Conservation (phyloP, 2,329 filamentous ascomycete genomes). For the Phyllosticta citrichinensis region DNA sequence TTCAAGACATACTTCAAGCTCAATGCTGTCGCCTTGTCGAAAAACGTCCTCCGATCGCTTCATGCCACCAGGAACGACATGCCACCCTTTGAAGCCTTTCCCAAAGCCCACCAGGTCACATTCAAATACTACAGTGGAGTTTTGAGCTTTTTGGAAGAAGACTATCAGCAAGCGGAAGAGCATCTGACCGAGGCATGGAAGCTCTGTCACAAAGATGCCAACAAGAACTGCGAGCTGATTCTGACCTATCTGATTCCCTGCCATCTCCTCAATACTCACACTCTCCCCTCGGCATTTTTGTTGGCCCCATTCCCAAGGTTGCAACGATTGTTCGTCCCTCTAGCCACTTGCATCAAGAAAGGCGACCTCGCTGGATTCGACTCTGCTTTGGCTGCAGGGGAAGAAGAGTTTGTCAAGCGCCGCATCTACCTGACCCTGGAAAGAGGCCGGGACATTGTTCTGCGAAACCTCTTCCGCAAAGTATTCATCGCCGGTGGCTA, state of each 20-base stretch:
- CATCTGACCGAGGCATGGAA: slow-evolving; percentile 71
- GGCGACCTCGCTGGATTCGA: slow-evolving; percentile 82
- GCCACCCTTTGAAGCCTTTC: slow-evolving; percentile 68
- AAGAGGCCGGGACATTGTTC: slow-evolving; percentile 77
- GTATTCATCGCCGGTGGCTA: slow-evolving; percentile 81
- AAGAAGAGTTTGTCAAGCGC: slow-evolving; percentile 86
- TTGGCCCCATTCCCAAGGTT: slow-evolving; percentile 67
- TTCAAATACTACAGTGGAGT: slow-evolving; percentile 96
- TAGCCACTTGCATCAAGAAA: slow-evolving; percentile 67
- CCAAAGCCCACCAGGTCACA: slow-evolving; percentile 82
- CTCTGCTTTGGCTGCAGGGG: slow-evolving; percentile 64
- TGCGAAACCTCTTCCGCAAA: slow-evolving; percentile 85
- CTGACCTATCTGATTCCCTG: slow-evolving; percentile 92
- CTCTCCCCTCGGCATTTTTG: slow-evolving; percentile 62
- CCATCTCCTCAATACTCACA: slow-evolving; percentile 77
- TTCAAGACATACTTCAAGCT: slow-evolving; percentile 99
- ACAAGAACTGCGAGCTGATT: slow-evolving; percentile 74
- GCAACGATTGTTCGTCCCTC: slow-evolving; percentile 65
- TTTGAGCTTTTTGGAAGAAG: slow-evolving; percentile 87
- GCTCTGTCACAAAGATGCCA: slow-evolving; percentile 64
- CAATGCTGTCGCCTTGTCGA: slow-evolving; percentile 78
- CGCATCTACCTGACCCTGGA: slow-evolving; percentile 94
- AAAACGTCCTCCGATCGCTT: slow-evolving; percentile 79
- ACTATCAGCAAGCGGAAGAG: slow-evolving; percentile 73
- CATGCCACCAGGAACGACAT: slow-evolving; percentile 70